Percentiles rank a stretch among this genome's conserved stretches.
Conservation (phyloP, 306 rosid species). For the Glycine latifolia region DNA sequence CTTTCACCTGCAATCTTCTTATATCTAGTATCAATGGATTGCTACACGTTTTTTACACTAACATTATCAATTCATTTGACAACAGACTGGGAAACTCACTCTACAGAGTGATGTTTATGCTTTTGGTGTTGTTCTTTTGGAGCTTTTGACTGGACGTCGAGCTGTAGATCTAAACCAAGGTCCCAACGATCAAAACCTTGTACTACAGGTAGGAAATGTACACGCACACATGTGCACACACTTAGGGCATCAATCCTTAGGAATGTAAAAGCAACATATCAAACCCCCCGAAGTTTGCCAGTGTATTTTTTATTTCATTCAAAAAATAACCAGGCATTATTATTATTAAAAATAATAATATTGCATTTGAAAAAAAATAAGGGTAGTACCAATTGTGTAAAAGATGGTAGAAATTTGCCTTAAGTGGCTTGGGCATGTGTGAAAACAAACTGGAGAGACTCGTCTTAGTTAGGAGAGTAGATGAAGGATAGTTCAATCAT, state of each 20-base stretch:
- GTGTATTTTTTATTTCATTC: conserved; percentile 19
- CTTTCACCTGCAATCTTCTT: not conserved
- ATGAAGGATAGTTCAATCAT: not conserved
- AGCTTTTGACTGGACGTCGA: conserved; percentile 92
- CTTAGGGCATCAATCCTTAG: not conserved
- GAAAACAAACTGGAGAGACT: not conserved
- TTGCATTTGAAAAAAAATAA: not conserved
- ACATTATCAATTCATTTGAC: conserved; percentile 19
- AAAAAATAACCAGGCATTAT: conserved; percentile 15
- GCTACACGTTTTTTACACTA: conserved; percentile 10
- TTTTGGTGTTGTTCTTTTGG: conserved; percentile 97
- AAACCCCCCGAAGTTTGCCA: not conserved
- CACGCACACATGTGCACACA: not conserved
- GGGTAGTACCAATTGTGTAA: not conserved
- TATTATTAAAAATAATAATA: not conserved
- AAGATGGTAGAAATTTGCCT: not conserved
- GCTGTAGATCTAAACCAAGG: conserved; percentile 93
- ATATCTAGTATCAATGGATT: not conserved
- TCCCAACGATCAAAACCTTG: conserved; percentile 93
- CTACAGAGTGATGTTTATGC: conserved; percentile 97
- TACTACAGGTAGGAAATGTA: conserved; percentile 69
- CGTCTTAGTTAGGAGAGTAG: not conserved
- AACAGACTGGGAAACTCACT: conserved; percentile 95
- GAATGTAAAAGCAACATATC: conserved; percentile 25
- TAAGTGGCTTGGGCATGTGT: not conserved